These are phyloP conservation scores for Taxawa tesnikishii DNA, from an alignment of 2,329 filamentous ascomycete species.

Conservation along the genomic window DNA sequence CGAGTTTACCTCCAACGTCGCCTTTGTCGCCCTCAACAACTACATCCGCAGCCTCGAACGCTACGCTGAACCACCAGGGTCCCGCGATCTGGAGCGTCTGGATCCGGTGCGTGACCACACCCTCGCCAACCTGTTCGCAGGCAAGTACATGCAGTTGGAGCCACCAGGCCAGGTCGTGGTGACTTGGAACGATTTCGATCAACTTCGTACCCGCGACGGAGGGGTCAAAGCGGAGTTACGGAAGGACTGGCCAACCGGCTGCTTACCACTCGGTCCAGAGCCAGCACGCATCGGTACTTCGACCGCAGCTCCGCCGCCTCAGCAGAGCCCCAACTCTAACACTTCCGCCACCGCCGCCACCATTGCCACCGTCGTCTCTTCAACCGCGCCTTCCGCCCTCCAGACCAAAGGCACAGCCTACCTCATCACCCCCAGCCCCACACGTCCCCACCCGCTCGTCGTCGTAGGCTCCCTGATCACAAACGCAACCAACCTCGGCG, in stretches of 20 bases:
- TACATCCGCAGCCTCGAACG: constrained; percentile 32
- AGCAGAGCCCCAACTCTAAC: constrained; percentile 7
- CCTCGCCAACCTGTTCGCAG: constrained; percentile 31
- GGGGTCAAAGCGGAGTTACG: not conserved
- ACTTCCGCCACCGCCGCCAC: constrained; percentile 6
- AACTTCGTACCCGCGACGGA: constrained; percentile 19
- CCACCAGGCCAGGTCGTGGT: constrained; percentile 25
- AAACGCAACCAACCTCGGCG: constrained; percentile 38
- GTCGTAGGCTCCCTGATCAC: constrained; percentile 38
- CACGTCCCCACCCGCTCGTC: constrained; percentile 20
- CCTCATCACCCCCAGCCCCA: constrained; percentile 21
- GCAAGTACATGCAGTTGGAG: constrained; percentile 31
- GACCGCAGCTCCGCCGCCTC: not conserved
- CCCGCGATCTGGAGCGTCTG: constrained; percentile 26
- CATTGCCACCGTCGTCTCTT: constrained; percentile 5
- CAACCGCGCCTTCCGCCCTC: constrained; percentile 20
- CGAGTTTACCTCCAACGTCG: constrained; percentile 24
- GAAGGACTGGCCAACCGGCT: constrained; percentile 11
- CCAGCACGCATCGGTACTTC: not conserved
- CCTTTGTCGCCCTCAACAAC: constrained; percentile 28
- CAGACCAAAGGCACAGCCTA: constrained; percentile 39
- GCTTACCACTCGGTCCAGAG: constrained; percentile 19
- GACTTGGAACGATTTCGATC: constrained; percentile 26
- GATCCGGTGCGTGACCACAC: constrained; percentile 31
- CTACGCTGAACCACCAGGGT: constrained; percentile 25